Evolutionary conservation across 139 green algal genomes (phyloP).

Genomic region (Trebouxia sp.): DNA sequence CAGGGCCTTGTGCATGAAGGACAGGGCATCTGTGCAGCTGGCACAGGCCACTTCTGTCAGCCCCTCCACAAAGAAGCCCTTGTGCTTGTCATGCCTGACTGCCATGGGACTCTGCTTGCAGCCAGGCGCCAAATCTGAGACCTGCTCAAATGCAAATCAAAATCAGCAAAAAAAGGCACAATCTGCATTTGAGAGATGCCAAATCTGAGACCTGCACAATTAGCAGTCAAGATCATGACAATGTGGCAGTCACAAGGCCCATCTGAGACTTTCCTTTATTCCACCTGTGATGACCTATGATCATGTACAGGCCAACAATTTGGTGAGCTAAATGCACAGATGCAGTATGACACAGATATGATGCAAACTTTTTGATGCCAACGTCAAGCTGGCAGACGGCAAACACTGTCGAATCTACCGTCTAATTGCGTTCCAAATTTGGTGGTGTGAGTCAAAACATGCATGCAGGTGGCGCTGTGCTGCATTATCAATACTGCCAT

Average conservation of each 20-base stretch:
- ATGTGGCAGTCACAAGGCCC: no score
- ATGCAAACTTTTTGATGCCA: no score
- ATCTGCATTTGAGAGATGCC: background rate
- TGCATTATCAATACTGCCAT: no score
- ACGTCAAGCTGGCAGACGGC: no score
- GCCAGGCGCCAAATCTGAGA: constrained; percentile 62
- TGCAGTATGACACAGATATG: no score
- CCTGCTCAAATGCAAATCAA: background rate
- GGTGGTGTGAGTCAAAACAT: no score
- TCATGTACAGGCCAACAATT: background rate
- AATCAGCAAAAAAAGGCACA: background rate
- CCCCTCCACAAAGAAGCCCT: constrained; percentile 68
- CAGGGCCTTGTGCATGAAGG: constrained; percentile 48
- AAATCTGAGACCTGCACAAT: background rate
- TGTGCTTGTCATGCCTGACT: constrained; percentile 54
- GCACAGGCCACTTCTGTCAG: constrained; percentile 39
- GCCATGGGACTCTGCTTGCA: constrained; percentile 32
- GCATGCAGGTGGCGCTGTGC: no score
- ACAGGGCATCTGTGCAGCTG: constrained; percentile 38
- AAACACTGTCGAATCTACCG: no score
- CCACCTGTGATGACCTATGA: no score
- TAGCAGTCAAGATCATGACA: background rate
- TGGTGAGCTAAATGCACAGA: no score
- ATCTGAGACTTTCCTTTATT: no score
- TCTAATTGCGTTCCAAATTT: no score